phyloP scores from a whole-genome alignment of 106 monocot genomes.

The Allium sativum region DNA sequence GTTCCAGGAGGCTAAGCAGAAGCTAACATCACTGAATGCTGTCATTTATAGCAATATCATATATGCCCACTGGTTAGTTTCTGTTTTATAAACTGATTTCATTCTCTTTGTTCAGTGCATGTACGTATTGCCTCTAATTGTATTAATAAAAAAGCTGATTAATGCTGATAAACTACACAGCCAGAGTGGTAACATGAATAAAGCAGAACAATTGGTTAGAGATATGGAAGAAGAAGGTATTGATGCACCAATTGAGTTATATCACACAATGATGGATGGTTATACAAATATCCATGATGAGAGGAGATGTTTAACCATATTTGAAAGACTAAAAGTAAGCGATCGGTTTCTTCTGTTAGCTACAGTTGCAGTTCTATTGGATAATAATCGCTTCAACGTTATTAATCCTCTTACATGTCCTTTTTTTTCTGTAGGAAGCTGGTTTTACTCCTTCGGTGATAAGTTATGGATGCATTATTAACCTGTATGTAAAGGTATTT shows the following conservation, averaged over 20 bases:
- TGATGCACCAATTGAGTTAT: slow-evolving; percentile 91
- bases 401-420: slow-evolving; percentile 1
- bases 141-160: too few relatives aligned
- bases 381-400: background rate
- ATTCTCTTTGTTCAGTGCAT: background rate
- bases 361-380: background rate
- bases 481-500: slow-evolving; percentile 75
- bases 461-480: slow-evolving; percentile 92
- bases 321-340: slow-evolving; percentile 84
- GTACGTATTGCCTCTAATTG: background rate
- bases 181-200: slow-evolving; percentile 74
- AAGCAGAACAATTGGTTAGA: slow-evolving; percentile 73
- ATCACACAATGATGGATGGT: slow-evolving; percentile 99
- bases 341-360: background rate
- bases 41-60: slow-evolving; percentile 93
- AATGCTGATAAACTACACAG: slow-evolving; percentile 18
- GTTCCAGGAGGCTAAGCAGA: slow-evolving; percentile 80
- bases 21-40: slow-evolving; percentile 54
- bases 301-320: slow-evolving; percentile 78
- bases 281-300: slow-evolving; percentile 78
- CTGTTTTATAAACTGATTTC: background rate
- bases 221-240: slow-evolving; percentile 95
- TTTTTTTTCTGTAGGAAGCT: slow-evolving; percentile 63
- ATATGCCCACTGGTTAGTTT: slow-evolving; percentile 91
- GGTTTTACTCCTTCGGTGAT: slow-evolving; percentile 78